A percentile compares a stretch with the other conserved stretches of the same genome.
These are phyloP conservation scores for Psilocybe azurescens DNA, from an alignment of 768 basidiomycete genomes.

Conservation along the genomic window DNA sequence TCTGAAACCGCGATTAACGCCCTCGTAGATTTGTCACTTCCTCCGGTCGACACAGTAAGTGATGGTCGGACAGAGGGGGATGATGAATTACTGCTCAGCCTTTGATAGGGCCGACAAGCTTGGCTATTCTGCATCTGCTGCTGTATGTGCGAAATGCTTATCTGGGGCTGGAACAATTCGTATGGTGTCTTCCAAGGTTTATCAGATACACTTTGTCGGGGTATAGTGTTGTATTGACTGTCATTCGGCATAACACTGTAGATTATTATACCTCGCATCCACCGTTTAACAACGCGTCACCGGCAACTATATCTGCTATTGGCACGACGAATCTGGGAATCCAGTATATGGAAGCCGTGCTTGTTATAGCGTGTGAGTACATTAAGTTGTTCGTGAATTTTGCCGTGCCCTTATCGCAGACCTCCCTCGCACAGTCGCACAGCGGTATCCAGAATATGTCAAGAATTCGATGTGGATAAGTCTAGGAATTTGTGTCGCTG, in stretches of 20 bases:
- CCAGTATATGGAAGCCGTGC: constrained; percentile 2
- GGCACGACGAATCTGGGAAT: constrained; percentile 2
- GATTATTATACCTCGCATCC: constrained; percentile 4
- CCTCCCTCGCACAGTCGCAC: neutral
- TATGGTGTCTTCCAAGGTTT: constrained; percentile 1
- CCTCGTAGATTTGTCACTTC: neutral
- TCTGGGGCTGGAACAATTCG: constrained; percentile 6
- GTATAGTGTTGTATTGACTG: neutral
- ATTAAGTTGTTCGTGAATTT: neutral
- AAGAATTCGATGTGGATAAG: constrained; percentile 3
- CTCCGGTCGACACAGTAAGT: constrained; percentile 1
- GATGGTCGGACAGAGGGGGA: neutral
- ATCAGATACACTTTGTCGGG: neutral
- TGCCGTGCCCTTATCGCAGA: neutral
- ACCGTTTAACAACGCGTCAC: neutral
- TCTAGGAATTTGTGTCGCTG: neutral
- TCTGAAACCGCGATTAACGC: neutral
- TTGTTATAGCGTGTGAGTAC: constrained; percentile 2
- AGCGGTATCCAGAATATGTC: constrained; percentile 10
- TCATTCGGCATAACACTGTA: neutral
- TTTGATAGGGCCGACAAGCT: constrained; percentile 3
- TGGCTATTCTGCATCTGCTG: neutral
- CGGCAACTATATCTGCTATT: neutral
- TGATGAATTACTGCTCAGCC: neutral
- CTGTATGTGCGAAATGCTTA: neutral